These are phyloP conservation scores for Polytolypa hystricis DNA, from an alignment of 2,329 filamentous ascomycete genomes.

Conservation along the genomic window DNA sequence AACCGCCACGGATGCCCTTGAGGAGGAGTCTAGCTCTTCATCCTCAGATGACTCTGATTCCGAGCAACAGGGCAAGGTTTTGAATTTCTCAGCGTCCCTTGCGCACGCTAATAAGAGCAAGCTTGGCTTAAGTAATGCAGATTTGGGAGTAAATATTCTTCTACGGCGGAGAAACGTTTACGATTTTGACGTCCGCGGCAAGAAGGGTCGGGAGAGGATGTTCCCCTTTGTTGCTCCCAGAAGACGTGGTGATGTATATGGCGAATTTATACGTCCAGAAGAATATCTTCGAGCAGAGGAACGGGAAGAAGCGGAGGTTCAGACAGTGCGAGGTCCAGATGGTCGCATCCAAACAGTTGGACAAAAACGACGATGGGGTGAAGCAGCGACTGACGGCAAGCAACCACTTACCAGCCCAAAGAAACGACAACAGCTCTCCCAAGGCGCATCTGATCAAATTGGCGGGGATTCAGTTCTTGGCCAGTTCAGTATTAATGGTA, in stretches of 20 bases:
- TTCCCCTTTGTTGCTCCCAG: constrained; percentile 77
- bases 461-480: constrained; percentile 38
- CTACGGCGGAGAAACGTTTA: constrained; percentile 82
- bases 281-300: constrained; percentile 91
- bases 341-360: constrained; percentile 55
- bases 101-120: constrained; percentile 78
- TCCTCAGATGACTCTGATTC: constrained; percentile 82
- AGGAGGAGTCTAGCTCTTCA: constrained; percentile 75
- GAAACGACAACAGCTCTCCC: constrained; percentile 49
- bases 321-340: constrained; percentile 46
- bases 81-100: constrained; percentile 79
- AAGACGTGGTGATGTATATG: constrained; percentile 78
- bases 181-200: constrained; percentile 83
- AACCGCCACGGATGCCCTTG: constrained; percentile 58
- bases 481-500: constrained; percentile 19
- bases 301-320: constrained; percentile 61
- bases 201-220: constrained; percentile 83
- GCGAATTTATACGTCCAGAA: constrained; percentile 84
- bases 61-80: constrained; percentile 79
- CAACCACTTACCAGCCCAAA: constrained; percentile 35
- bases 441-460: constrained; percentile 14
- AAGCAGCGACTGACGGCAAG: constrained; percentile 40
- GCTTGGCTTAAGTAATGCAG: constrained; percentile 74
- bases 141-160: constrained; percentile 82
- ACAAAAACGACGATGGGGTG: constrained; percentile 91